Base-by-base conservation (phyloP, 768 basidiomycete genomes). In the Boletus pseudo-olivaceus region DNA sequence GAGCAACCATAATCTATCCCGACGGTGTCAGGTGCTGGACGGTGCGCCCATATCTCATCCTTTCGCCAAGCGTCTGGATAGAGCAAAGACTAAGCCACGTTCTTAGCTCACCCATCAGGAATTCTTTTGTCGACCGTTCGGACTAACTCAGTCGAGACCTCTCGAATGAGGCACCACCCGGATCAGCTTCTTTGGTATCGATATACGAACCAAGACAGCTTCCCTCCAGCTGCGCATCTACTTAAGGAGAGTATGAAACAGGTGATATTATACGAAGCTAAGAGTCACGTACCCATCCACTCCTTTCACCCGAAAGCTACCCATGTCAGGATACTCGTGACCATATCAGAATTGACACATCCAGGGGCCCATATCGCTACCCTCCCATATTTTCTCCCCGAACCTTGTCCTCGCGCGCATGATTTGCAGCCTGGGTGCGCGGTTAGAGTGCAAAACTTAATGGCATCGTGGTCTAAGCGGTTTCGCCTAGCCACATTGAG, bases 51-150 rank as follows among this genome's bases (percentile, higher is more conserved):
- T 12, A 42, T 42, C 33, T 14, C 63, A 15, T 47, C 37, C 11
- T 20, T 33, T 27, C 20, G 49, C 14, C 34, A 35, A 15, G 32
- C 23, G 34, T 47, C 11, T 44, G 50, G 20, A 26, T 40, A 27
- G 38, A 35, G 40, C 44, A 55, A 66, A 64, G 61, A 49, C 34
- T 64, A 64, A 66, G n/a, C 61, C 63, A 64, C 63, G 64, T 64
- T 64, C 46, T 44, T 30, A 27, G 8, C 44, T 38, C 50, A 53
- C 47, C 32, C 34, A 17, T 38, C n/a, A n/a, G 33, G 6, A 29
- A 5, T 23, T 23, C 23, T n/a, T 30, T 32, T 11, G 26, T 41
- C 20, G 43, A 23, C 23, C 9, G 27, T 47, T 12, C 17, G 11
- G 20, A 41, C 38, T 29, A 51, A 53, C 44, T 60, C 40, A 27